phyloP scores from a whole-genome alignment of 164 flowering plant genomes.

The Brasenia schreberi region DNA sequence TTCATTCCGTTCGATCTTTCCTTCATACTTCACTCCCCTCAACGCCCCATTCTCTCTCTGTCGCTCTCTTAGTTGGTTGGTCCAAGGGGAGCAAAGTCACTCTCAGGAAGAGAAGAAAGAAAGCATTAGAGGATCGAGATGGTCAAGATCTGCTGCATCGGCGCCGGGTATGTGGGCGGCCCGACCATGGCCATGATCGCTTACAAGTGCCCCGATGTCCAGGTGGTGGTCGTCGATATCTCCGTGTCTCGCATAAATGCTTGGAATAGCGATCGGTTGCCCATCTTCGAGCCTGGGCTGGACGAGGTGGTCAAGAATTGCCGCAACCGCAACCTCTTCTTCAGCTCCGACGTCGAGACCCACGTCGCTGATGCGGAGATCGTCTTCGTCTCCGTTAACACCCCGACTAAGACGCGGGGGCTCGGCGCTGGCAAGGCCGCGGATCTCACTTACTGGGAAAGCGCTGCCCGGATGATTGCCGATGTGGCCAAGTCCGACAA shows the following conservation, averaged over 20 bases:
- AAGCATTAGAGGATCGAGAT: neutral
- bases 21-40: too few relatives aligned
- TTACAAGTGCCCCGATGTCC: constrained; percentile 9
- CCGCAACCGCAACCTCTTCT: constrained; percentile 14
- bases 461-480: constrained; percentile 12
- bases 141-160: constrained; percentile 15
- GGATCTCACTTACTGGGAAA: constrained; percentile 12
- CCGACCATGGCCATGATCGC: constrained; percentile 17
- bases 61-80: too few relatives aligned
- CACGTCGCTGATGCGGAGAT: constrained; percentile 15
- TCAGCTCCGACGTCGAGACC: constrained; percentile 11
- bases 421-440: constrained; percentile 20
- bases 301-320: constrained; percentile 12
- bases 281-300: constrained; percentile 18
- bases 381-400: constrained; percentile 16
- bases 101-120: too few relatives aligned
- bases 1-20: too few relatives aligned
- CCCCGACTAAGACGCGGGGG: constrained; percentile 16
- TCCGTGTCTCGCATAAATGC: constrained; percentile 12
- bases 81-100: too few relatives aligned
- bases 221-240: constrained; percentile 19
- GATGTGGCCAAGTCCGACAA: constrained; percentile 19
- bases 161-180: constrained; percentile 5
- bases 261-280: constrained; percentile 17
- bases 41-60: too few relatives aligned